Evolutionary conservation across 306 rosid species (phyloP).

Genomic region (Myrica gale): DNA sequence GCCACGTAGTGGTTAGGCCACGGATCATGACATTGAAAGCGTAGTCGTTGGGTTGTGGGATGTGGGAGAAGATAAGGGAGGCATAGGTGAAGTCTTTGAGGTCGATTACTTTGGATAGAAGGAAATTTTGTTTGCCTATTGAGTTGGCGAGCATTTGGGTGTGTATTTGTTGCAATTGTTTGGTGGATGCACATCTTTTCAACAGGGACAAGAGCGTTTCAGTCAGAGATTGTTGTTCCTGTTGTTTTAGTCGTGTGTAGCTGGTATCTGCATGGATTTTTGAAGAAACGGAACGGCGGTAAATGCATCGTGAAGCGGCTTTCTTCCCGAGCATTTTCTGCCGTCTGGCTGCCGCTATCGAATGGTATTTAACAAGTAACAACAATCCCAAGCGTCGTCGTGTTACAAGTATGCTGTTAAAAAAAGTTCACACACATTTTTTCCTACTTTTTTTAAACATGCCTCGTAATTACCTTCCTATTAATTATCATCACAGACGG

Average conservation of each 20-base stretch:
- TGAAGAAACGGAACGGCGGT: constrained; percentile 26
- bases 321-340: constrained; percentile 29
- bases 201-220: constrained; percentile 38
- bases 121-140: constrained; percentile 57
- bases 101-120: constrained; percentile 57
- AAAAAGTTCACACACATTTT: too few species aligned
- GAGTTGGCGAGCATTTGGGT: constrained; percentile 66
- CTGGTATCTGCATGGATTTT: background rate
- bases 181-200: constrained; percentile 48
- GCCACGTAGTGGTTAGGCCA: constrained; percentile 78
- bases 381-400: background rate
- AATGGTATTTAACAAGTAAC: background rate
- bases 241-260: background rate
- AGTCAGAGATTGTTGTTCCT: constrained; percentile 3
- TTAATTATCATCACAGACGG: too few species aligned
- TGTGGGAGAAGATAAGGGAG: constrained; percentile 46
- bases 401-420: too few species aligned
- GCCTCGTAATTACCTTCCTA: too few species aligned
- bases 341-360: background rate
- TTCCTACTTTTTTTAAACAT: too few species aligned
- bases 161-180: constrained; percentile 55
- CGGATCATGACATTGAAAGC: constrained; percentile 90
- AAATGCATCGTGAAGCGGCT: constrained; percentile 17
- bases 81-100: constrained; percentile 59
- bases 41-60: constrained; percentile 59